Conservation (phyloP, 176 grass and related monocot genomes). For the Alopecurus myosuroides region DNA sequence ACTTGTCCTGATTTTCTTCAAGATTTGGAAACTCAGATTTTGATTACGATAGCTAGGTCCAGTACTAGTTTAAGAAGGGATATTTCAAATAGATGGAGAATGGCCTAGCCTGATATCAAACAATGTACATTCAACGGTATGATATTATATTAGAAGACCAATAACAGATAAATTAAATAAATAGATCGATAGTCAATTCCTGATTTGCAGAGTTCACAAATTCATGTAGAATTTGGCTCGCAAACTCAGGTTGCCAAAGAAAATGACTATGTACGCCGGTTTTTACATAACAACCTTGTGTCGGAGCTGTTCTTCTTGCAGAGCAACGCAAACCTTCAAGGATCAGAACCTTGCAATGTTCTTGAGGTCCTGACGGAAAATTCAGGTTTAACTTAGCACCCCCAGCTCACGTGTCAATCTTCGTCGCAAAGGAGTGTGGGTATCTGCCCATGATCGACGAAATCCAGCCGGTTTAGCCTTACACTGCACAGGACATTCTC, state of each 20-base stretch:
- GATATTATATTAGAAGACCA: not conserved
- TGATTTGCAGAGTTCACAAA: not conserved
- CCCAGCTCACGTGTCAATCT: constrained; percentile 24
- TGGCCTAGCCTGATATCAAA: not conserved
- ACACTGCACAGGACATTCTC: constrained; percentile 87
- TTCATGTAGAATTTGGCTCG: not conserved
- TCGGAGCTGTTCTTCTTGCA: not conserved
- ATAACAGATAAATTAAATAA: constrained; percentile 34
- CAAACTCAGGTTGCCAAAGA: constrained; percentile 9
- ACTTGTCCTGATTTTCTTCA: not conserved
- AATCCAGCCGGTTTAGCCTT: constrained; percentile 80
- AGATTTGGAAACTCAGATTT: not conserved
- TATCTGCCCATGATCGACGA: constrained; percentile 76
- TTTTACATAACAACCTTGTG: constrained; percentile 9
- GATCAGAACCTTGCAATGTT: constrained; percentile 5
- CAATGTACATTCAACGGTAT: not conserved
- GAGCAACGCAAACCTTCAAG: constrained; percentile 3
- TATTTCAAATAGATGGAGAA: not conserved
- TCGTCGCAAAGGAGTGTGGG: constrained; percentile 67
- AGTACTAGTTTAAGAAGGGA: not conserved
- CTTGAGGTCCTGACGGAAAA: constrained; percentile 5
- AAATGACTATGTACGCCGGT: constrained; percentile 30
- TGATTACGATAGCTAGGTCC: not conserved
- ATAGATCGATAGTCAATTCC: constrained; percentile 5
- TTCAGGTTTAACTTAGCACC: constrained; percentile 14